A percentile compares a stretch with the other conserved stretches of the same genome.
Evolutionary conservation across 1,284 basidiomycete species (phyloP).

Genomic region (Rhizoctonia solani): DNA sequence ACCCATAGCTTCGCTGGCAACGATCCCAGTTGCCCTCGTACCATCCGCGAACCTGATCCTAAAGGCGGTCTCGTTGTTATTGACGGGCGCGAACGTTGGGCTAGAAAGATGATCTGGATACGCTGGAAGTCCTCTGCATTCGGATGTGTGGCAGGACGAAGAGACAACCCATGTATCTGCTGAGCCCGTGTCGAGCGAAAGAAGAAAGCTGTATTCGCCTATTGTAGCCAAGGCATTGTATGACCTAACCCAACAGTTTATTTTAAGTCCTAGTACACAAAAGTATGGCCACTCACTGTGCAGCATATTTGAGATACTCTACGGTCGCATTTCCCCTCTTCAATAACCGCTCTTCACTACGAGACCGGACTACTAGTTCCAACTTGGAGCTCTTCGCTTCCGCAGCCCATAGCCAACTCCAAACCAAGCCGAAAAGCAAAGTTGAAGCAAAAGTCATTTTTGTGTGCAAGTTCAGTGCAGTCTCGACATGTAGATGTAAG

Average conservation of each 20-base stretch:
- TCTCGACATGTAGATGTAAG: conserved; percentile 26
- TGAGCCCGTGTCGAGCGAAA: conserved; percentile 76
- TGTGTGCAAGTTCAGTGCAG: not conserved
- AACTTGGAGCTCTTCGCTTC: not conserved
- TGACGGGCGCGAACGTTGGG: conserved; percentile 63
- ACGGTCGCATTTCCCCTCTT: conserved; percentile 16
- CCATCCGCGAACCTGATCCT: conserved; percentile 64
- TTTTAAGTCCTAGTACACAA: conserved; percentile 37
- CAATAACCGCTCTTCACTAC: not conserved
- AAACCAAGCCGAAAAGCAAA: not conserved
- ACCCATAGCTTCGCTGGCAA: conserved; percentile 64
- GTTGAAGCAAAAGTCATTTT: not conserved
- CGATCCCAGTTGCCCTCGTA: conserved; percentile 71
- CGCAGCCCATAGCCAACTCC: not conserved
- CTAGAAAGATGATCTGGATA: conserved; percentile 64
- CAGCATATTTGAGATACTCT: conserved; percentile 11
- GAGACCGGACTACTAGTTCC: not conserved
- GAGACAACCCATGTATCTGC: conserved; percentile 73
- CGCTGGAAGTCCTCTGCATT: conserved; percentile 60
- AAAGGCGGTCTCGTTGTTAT: conserved; percentile 63
- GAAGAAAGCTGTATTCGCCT: conserved; percentile 66
- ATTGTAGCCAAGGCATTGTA: conserved; percentile 64
- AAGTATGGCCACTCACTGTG: conserved; percentile 4
- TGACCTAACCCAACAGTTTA: conserved; percentile 52
- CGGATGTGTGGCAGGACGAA: conserved; percentile 58